These are phyloP conservation scores for Chaetomium globosum DNA, from an alignment of 2,329 filamentous ascomycete species.

Conservation along the genomic window DNA sequence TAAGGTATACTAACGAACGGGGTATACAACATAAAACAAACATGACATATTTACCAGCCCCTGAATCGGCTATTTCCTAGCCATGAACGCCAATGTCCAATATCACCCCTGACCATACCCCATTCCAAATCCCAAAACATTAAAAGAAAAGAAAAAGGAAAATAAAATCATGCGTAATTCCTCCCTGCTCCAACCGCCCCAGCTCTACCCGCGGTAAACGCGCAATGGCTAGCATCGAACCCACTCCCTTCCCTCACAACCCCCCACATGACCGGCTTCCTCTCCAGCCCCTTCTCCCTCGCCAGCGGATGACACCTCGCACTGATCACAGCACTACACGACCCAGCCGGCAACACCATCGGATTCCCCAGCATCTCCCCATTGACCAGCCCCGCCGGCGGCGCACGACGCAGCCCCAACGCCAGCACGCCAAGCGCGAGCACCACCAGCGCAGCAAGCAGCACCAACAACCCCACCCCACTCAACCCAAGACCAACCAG, in stretches of 20 bases:
- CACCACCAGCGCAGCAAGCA: slow-evolving; percentile 48
- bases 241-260: slow-evolving; percentile 48
- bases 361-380: slow-evolving; percentile 51
- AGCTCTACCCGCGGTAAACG: slow-evolving; percentile 47
- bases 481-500: slow-evolving; percentile 49
- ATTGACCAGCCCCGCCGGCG: slow-evolving; percentile 42
- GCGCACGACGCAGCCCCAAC: slow-evolving; percentile 48
- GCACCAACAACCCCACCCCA: slow-evolving; percentile 47
- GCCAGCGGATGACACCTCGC: slow-evolving; percentile 49
- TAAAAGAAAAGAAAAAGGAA: slow-evolving; percentile 6
- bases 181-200: slow-evolving; percentile 43
- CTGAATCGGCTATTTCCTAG: not conserved
- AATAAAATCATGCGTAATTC: slow-evolving; percentile 44
- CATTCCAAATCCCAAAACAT: not conserved
- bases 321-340: slow-evolving; percentile 57
- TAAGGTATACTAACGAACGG: not conserved
- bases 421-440: slow-evolving; percentile 44
- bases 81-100: not conserved
- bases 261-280: slow-evolving; percentile 49
- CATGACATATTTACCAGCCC: slow-evolving; percentile 1
- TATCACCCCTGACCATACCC: not conserved
- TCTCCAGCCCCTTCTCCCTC: slow-evolving; percentile 22
- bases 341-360: slow-evolving; percentile 50
- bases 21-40: slow-evolving; percentile 14
- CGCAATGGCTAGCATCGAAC: slow-evolving; percentile 48